Base-by-base conservation (phyloP, 441 rosid genomes). In the Gossypium gossypioides region DNA sequence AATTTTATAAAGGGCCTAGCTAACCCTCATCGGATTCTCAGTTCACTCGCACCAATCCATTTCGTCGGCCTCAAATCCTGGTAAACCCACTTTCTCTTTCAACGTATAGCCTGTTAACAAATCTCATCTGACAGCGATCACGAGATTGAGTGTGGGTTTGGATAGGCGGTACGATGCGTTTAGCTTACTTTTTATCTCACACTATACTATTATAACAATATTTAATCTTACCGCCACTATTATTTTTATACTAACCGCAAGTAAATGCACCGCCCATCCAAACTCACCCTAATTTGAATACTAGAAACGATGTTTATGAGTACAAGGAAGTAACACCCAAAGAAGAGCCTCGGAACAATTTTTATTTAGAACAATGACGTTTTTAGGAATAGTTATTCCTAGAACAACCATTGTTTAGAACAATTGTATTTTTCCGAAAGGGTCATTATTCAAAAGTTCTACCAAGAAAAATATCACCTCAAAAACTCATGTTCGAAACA, bases 341-440 rank as follows among this genome's bases (percentile, higher is more conserved):
- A 68, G 99, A 94, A 80, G 97, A 92, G 74, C 84, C 90, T 3
- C 71, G 68, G 69, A 92, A 34, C 10, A 6, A 34, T 7, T 7
- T 34, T 34, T 34, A 34, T 34, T 34, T 6, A 7, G 42, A 34
- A 34, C 1, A 34, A 34, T 34, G 9, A 7, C 40, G 0, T 6
- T 34, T 6, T 34, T 1, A 7, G 10, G 42, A 34, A 34, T 34
- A 34, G 10, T 34, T 37, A 37, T 37, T 37, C 44, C 12, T 37
- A 82, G 82, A 94, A 92, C 75, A 90, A 86, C 60, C 88, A 97
- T 68, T 24, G 3, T 57, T 58, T 15, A 37, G 12, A 37, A 37
- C 44, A 37, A 37, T 8, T 37, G 3, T 8, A 4, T 37, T 37
- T 37, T 37, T 37, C 2, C 3, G 3, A 37, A 37, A 37, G 12